Conservation (phyloP, 257 asterid species). For the Penstemon newberryi region DNA sequence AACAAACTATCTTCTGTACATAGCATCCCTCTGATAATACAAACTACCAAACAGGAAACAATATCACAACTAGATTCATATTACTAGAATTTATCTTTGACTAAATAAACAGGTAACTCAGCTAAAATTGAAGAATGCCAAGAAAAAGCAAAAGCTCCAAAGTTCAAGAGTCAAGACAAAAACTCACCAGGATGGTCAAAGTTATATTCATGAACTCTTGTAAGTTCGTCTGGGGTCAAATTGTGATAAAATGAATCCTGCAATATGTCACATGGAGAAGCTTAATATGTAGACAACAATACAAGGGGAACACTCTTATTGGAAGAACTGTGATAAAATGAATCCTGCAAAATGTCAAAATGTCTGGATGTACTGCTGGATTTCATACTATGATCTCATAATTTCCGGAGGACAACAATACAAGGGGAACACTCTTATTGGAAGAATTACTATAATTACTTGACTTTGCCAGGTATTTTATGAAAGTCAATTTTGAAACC, state of each 20-base stretch:
- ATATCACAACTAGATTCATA: slow-evolving; percentile 15
- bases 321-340: slow-evolving; percentile 60
- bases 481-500: background rate
- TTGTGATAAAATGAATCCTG: slow-evolving; percentile 96
- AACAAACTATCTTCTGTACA: slow-evolving; percentile 1
- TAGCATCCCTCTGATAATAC: slow-evolving; percentile 9
- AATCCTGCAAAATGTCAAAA: slow-evolving; percentile 63
- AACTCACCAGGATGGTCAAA: slow-evolving; percentile 98
- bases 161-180: slow-evolving; percentile 17
- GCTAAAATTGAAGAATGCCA: slow-evolving; percentile 2
- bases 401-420: too few species aligned
- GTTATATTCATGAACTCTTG: slow-evolving; percentile 91
- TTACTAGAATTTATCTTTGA: slow-evolving; percentile 17
- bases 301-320: too few species aligned
- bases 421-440: too few species aligned
- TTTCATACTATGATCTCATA: too few species aligned
- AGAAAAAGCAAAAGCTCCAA: slow-evolving; percentile 5
- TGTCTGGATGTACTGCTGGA: background rate
- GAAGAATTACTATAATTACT: too few species aligned
- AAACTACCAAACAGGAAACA: background rate
- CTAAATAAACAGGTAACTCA: slow-evolving; percentile 15
- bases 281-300: slow-evolving; percentile 13
- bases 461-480: background rate
- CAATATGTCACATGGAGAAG: slow-evolving; percentile 27
- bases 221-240: slow-evolving; percentile 79